Evolutionary conservation across 129 eudicot species (phyloP).

Genomic region (Smallanthus sonchifolius): DNA sequence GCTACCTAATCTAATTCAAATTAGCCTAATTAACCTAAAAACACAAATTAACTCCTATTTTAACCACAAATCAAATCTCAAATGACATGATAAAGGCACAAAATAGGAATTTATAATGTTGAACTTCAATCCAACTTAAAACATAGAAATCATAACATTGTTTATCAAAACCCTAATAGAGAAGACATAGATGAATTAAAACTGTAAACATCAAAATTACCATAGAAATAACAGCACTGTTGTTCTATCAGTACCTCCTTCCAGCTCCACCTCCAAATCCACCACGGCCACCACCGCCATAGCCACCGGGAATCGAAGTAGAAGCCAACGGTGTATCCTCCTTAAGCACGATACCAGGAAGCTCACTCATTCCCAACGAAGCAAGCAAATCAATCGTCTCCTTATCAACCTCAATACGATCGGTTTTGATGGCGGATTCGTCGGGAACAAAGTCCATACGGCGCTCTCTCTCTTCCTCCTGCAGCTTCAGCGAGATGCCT

Average conservation of each 20-base stretch:
- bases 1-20: not conserved
- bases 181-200: not conserved
- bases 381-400: conserved; percentile 55
- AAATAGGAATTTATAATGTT: not conserved
- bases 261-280: conserved; percentile 24
- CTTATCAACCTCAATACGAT: conserved; percentile 50
- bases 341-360: conserved; percentile 47
- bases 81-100: not conserved
- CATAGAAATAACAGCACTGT: not conserved
- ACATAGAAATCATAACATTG: not conserved
- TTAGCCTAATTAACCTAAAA: not conserved
- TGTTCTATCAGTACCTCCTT: conserved; percentile 38
- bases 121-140: conserved; percentile 5
- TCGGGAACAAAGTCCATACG: conserved; percentile 50
- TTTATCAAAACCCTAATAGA: conserved; percentile 5
- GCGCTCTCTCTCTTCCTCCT: conserved; percentile 15
- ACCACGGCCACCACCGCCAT: conserved; percentile 29
- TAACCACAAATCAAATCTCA: not conserved
- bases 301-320: conserved; percentile 8
- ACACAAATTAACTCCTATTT: not conserved
- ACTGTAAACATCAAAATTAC: not conserved
- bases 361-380: conserved; percentile 49
- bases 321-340: conserved; percentile 26
- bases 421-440: conserved; percentile 55
- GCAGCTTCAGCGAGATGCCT: conserved; percentile 18